These are phyloP conservation scores for Pseudotulostoma volvatum DNA, from an alignment of 495 filamentous ascomycete genomes.

Conservation along the genomic window DNA sequence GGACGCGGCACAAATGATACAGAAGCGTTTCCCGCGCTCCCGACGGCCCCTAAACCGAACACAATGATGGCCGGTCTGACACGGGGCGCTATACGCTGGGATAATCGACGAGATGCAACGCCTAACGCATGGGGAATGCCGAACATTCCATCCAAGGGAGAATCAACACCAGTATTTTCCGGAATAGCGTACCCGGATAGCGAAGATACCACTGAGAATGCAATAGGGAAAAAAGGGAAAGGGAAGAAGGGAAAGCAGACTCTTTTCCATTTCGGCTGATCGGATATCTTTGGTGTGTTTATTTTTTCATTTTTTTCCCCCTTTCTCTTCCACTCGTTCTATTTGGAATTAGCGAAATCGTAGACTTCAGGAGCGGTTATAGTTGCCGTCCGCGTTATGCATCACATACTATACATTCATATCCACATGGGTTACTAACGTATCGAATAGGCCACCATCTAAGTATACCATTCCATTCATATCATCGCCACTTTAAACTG, in stretches of 20 bases:
- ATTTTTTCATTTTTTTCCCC: too few relatives aligned
- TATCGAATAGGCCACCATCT: too few relatives aligned
- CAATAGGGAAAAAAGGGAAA: slow-evolving; percentile 50
- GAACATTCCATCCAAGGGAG: slow-evolving; percentile 4
- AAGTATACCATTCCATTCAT: too few relatives aligned
- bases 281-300: too few relatives aligned
- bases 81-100: slow-evolving; percentile 50
- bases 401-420: too few relatives aligned
- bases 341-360: too few relatives aligned
- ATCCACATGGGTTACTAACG: too few relatives aligned
- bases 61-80: slow-evolving; percentile 70
- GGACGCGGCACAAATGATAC: slow-evolving; percentile 15
- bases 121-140: slow-evolving; percentile 32
- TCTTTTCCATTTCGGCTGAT: slow-evolving; percentile 40
- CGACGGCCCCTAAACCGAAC: slow-evolving; percentile 59
- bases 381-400: too few relatives aligned
- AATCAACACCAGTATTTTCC: slow-evolving; percentile 12
- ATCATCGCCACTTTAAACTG: too few relatives aligned
- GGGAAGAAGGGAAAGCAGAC: slow-evolving; percentile 73
- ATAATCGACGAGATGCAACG: slow-evolving; percentile 28
- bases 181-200: slow-evolving; percentile 16
- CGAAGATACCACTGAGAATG: slow-evolving; percentile 16
- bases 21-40: slow-evolving; percentile 71
- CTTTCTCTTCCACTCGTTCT: too few relatives aligned
- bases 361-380: too few relatives aligned